phyloP scores from a whole-genome alignment of 1,139 yeast genomes.

The Torulaspora globosa region DNA sequence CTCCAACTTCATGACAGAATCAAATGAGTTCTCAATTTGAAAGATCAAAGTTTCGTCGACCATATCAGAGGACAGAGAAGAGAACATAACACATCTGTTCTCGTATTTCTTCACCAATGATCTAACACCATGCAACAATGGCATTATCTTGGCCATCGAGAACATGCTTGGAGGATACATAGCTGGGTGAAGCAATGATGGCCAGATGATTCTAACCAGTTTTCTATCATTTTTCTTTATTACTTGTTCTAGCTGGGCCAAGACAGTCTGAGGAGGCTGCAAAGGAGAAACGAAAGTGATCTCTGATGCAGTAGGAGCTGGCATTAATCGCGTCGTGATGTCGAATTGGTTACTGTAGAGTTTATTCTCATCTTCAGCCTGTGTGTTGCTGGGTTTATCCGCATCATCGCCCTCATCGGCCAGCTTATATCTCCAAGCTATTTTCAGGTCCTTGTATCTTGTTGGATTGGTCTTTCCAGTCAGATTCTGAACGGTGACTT shows the following conservation, averaged over 20 bases:
- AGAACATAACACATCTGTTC: slow-evolving; percentile 46
- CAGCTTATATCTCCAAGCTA: slow-evolving; percentile 84
- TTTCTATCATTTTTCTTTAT: slow-evolving; percentile 43
- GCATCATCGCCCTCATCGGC: slow-evolving; percentile 40
- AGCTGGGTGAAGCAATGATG: slow-evolving; percentile 76
- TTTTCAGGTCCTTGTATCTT: slow-evolving; percentile 53
- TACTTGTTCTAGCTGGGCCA: slow-evolving; percentile 43
- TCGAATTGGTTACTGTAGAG: slow-evolving; percentile 69
- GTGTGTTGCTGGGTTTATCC: slow-evolving; percentile 28
- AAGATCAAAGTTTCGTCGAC: slow-evolving; percentile 47
- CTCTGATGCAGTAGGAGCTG: slow-evolving; percentile 62
- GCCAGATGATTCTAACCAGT: slow-evolving; percentile 65
- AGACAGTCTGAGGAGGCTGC: slow-evolving; percentile 29
- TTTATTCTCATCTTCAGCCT: slow-evolving; percentile 40
- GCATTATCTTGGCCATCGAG: slow-evolving; percentile 48
- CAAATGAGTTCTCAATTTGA: slow-evolving; percentile 58
- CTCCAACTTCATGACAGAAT: slow-evolving; percentile 68
- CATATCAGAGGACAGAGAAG: slow-evolving; percentile 63
- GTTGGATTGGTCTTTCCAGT: slow-evolving; percentile 37
- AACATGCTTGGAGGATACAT: slow-evolving; percentile 57
- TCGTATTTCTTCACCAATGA: slow-evolving; percentile 49
- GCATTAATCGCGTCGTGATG: slow-evolving; percentile 62
- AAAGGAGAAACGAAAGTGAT: slow-evolving; percentile 50
- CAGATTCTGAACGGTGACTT: slow-evolving; percentile 65
- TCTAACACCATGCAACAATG: slow-evolving; percentile 60